Base-by-base conservation (phyloP, 108 stramenopile genomes). In the Schizochytrium sp. region DNA sequence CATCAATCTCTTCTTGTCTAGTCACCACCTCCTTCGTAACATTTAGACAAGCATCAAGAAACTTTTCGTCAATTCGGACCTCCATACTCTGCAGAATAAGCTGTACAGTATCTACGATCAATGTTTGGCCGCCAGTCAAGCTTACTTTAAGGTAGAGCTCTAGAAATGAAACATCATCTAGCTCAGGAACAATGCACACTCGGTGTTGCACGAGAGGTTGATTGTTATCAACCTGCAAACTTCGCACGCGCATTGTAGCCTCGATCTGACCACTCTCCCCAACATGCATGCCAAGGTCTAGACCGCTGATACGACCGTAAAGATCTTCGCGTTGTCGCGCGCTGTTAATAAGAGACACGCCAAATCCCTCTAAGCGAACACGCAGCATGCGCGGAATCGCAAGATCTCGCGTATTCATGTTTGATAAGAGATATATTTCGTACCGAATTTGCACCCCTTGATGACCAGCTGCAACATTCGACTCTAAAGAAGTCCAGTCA, bases 171-270 rank as follows among this genome's bases (percentile, higher is more conserved):
- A 55, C 76, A 83, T 83, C 76, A n/a, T 83, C 55, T n/a, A 55
- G n/a, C 10, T n/a, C 40, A 10, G 76, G 76, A 17, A 55, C 53
- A 53, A 83, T 50, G 28, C 76, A 83, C n/a, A 83, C 76, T 1
- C 53, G 47, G 13, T 83, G 19, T 1, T 83, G 47, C 50, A 83
- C 47, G 5, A 55, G 47, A 0, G 53, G 50, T 53, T 49, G 47
- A 28, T 83, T 83, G 76, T 55, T 83, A 40, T 83, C 76, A 7
- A 83, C 76, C 47, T 83, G 76, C 10, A 83, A 40, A 40, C 50
- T 55, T 13, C 76, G 8, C 50, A 83, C 47, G 45, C 76, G 76
- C 3, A 83, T 7, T 10, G 76, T 83, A 17, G 53, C 55, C 0
- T 47, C 19, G 0, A 55, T 42, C 50, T n/a, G 76, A 5, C 76